phyloP scores from a whole-genome alignment of 2,329 filamentous ascomycete genomes.

The Aschersonia sp. region DNA sequence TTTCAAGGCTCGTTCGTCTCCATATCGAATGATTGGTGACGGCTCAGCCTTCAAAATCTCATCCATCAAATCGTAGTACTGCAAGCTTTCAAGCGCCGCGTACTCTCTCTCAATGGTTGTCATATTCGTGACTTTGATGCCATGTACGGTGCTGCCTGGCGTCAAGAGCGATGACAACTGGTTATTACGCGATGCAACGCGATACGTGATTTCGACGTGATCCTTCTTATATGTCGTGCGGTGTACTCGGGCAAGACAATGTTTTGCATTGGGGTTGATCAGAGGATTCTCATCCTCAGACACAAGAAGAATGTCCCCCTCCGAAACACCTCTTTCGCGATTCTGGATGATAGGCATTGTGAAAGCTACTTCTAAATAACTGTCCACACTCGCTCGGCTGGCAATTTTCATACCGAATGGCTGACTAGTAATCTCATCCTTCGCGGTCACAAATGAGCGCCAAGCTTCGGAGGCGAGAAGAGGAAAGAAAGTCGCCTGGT shows the following conservation, averaged over 20 bases:
- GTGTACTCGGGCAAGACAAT: constrained; percentile 77
- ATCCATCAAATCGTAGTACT: constrained; percentile 91
- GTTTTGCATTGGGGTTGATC: constrained; percentile 47
- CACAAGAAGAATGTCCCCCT: constrained; percentile 81
- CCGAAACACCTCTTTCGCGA: constrained; percentile 57
- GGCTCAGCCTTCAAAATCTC: constrained; percentile 84
- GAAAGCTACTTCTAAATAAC: constrained; percentile 82
- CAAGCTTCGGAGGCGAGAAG: constrained; percentile 86
- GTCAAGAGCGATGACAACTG: constrained; percentile 48
- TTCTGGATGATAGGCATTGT: constrained; percentile 57
- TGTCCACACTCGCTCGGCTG: constrained; percentile 80
- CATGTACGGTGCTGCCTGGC: constrained; percentile 56
- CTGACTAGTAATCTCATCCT: constrained; percentile 70
- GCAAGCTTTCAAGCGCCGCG: constrained; percentile 74
- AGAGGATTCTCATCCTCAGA: constrained; percentile 61
- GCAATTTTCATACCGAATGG: constrained; percentile 78
- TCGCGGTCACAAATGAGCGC: constrained; percentile 81
- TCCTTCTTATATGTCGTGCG: constrained; percentile 69
- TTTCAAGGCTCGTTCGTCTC: constrained; percentile 53
- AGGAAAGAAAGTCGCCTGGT: constrained; percentile 82
- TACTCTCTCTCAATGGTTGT: constrained; percentile 93
- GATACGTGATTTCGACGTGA: constrained; percentile 71
- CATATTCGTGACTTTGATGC: constrained; percentile 79
- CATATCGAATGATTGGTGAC: constrained; percentile 73
- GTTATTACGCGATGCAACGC: constrained; percentile 54